Percentiles rank a stretch among this genome's conserved stretches.
phyloP scores from a whole-genome alignment of 164 flowering plant genomes.

The Vitis rotundifolia region DNA sequence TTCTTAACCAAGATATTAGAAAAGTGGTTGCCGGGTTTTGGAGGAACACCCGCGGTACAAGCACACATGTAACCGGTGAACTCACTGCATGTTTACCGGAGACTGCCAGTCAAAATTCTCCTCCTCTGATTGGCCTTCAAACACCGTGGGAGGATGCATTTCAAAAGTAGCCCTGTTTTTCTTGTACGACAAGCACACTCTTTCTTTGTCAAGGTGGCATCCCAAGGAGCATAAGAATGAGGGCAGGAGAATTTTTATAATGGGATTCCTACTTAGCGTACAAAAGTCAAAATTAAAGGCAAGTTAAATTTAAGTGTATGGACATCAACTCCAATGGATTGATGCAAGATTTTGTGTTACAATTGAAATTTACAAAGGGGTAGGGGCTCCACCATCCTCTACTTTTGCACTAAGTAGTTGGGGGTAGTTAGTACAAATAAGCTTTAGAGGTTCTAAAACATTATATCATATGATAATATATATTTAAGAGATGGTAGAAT shows the following conservation, averaged over 20 bases:
- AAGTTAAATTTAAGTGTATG: background rate
- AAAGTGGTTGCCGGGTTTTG: slow-evolving; percentile 27
- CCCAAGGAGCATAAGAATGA: too few species aligned
- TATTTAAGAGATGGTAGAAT: too few species aligned
- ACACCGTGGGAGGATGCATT: slow-evolving; percentile 4
- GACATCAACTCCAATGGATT: too few species aligned
- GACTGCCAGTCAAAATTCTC: slow-evolving; percentile 4
- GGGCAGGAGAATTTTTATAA: background rate
- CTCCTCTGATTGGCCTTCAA: background rate
- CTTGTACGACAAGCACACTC: slow-evolving; percentile 26
- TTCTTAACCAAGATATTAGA: background rate
- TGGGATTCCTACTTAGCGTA: background rate
- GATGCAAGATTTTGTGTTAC: too few species aligned
- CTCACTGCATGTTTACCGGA: slow-evolving; percentile 32
- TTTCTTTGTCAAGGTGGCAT: background rate
- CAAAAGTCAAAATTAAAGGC: slow-evolving; percentile 7
- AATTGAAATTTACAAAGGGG: too few species aligned
- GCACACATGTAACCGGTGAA: slow-evolving; percentile 40
- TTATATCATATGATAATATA: too few species aligned
- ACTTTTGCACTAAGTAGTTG: too few species aligned
- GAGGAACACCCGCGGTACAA: slow-evolving; percentile 48
- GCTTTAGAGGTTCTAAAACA: too few species aligned
- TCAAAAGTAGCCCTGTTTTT: slow-evolving; percentile 12
- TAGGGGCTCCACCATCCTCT: too few species aligned
- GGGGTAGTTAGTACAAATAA: too few species aligned